Evolutionary conservation across 2,329 filamentous ascomycete genomes (phyloP), one percentile per base, ranked within the genome.

Genomic region (Chaetomiaceae sp.): DNA sequence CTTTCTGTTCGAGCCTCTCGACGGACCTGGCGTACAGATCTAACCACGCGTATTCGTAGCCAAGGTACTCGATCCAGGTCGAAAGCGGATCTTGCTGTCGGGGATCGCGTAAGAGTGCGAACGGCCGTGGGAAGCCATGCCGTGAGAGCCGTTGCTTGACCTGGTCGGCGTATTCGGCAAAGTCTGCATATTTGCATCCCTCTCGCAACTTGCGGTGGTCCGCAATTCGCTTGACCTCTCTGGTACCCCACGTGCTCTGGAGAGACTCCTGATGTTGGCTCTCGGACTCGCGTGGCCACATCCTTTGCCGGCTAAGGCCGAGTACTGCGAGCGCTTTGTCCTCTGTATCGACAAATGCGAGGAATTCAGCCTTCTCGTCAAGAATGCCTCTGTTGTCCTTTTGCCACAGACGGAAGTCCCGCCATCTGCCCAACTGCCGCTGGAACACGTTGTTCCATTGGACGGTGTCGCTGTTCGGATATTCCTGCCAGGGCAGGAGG

Each of bases 51-150:
- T 33, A 63, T 51, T 66, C 60, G 51, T 55, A 72, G 45, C 56
- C 59, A 25, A 72, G 63, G 56, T 68, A 72, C 57, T 74, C 71
- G 47, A 73, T 69, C 71, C 71, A 73, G 7, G 66, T 71, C 37
- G 68, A 65, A 27, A 72, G 47, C 37, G 63, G 56, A 48, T 71
- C 64, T 54, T 74, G 67, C 1, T 60, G 52, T 44, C 51, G 47
- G 3, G 56, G 59, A 48, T 69, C 63, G 40, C 66, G 33, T 47
- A 66, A 48, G 15, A 72, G 60, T 39, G 67, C 37, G 44, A 71
- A 69, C 14, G 56, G 39, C 34, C 55, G 62, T 0, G 53, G 61
- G 29, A 71, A 66, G 42, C 51, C 60, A 51, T 72, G 65, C 7
- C 55, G 46, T 15, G 52, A 51, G 1, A 71, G 64, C 14, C 64